Base-by-base conservation (phyloP, 1,284 basidiomycete species). In the Cutaneotrichosporon cutaneum region DNA sequence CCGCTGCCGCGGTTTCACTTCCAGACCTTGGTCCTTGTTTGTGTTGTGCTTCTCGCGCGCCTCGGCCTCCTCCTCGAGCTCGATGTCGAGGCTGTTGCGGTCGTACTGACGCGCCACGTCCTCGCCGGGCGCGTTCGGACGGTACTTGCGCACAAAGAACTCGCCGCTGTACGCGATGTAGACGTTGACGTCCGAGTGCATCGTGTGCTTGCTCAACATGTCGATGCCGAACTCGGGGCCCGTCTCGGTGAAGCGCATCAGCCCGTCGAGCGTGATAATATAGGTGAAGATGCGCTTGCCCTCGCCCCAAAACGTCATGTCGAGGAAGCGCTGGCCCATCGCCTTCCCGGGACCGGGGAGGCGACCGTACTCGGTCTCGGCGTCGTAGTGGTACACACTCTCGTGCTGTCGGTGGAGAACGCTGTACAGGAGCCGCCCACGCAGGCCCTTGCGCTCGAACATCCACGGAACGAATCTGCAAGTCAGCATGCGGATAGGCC, bases 191-290 rank as follows among this genome's bases (percentile, higher is more conserved):
- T 83, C 81, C 33, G 82, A 79, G 68, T 84, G 83, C 82, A 83
- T 83, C n/a, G 80, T 81, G 66, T 83, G 82, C 65, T 84, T 84
- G 70, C 78, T 81, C 35, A 84, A 72, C 60, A 83, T 71, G 59
- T 82, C 80, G 57, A 83, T 81, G 2, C 81, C 77, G 67, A 83
- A 82, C 69, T 83, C 80, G 58, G 81, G 79, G 1, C 83, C 82
- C 0, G 83, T 84, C 77, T 83, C 82, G 58, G 82, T 82, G 68
- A 83, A 84, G 21, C 82, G 70, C 72, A 80, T 74, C 58, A 83
- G 71, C 21, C 80, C 82, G 61, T 83, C 81, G 16, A 83, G 75
- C 51, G 82, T 82, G 59, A 83, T 76, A 14, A 83, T 80, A 70
- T 82, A 83, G 18, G 82, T 83, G 68, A 81, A 82, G 18, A 82